Base-by-base conservation (phyloP, 306 rosid species). In the Albizia julibrissin region DNA sequence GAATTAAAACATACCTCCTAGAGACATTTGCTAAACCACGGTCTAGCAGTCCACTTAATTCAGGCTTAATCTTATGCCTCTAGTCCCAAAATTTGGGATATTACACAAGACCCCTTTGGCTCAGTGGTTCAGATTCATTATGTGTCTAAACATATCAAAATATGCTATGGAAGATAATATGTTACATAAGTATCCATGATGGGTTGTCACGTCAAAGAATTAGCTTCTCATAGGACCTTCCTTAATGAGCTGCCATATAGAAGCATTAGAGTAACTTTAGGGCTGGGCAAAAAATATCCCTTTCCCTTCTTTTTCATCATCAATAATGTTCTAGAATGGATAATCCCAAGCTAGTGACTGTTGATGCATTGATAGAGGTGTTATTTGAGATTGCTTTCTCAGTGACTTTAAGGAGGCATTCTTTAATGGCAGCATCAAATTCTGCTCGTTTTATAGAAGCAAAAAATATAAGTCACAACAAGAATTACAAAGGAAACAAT, bases 361-460 rank as follows among this genome's bases (percentile, higher is more conserved):
- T 89, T 91, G 89, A 84, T 88, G 91, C 95, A 88, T 86, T 82
- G 84, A 64, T 87, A 75, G 85, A 85, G 89, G 84, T 76, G 69
- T 49, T 84, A 64, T 74, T 85, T 74, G 74, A 78, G 90, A 87
- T 85, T 88, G 86, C 87, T 85, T 88, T 89, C 87, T 78, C 47
- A 77, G 80, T 75, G 87, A 66, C 82, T 86, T 87, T 81, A 72
- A 40, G 65, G 73, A 81, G 75, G 87, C 83, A 89, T 87, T 89
- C 93, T 87, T 82, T 79, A 76, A 75, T 89, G 81, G 76, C 82
- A 84, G 92, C 88, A 91, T 94, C 93, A 84, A 40, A 85, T 91
- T 87, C 91, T 87, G 85, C 82, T 82, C 85, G 75, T 88, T 87
- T 77, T 82, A n/a, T n/a, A n/a, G n/a, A n/a, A n/a, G n/a, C n/a